Base-by-base conservation (phyloP, 1,284 basidiomycete genomes). In the Cutaneotrichosporon arboriforme region DNA sequence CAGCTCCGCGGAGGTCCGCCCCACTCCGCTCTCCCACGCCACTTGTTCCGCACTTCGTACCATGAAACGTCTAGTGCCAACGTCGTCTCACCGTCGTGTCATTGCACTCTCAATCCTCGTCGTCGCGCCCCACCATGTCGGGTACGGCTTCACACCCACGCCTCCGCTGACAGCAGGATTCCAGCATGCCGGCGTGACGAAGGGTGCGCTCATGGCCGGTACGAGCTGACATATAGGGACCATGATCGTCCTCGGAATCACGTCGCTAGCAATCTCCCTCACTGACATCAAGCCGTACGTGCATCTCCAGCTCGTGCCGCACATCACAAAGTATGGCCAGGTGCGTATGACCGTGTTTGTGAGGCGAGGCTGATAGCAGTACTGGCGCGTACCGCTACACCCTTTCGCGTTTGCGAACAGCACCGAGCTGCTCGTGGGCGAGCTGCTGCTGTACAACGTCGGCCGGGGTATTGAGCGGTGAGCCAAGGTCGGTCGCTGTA, bases 211-310 rank as follows among this genome's bases (percentile, higher is more conserved):
- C 8, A 18, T 31, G 2, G 13, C 2, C 2, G 2, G 1, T 3
- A 4, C 4, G 13, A 23, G 20, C 46, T 46, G 37, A 54, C 42
- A 3, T n/a, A n/a, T 64, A 92, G 90, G 85, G 43, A 76, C 90
- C 54, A 90, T 93, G 82, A 73, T 88, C 54, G 76, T 80, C 45
- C 77, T 82, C 36, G 88, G 83, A 33, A 60, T 87, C 46, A 79
- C 83, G 4, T 88, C 90, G 17, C 78, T 91, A 48, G 66, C 83
- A 4, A 83, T 81, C 36, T 86, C 88, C 1, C 74, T 92, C 40
- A 85, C 90, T 64, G 89, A 90, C 67, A 76, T 88, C 57, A 92
- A 93, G 72, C 85, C 91, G 63, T 88, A 89, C 68, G 81, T 90
- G 55, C 86, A 92, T 72, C 78, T 92, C 5, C 88, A 90, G 74